phyloP scores from a whole-genome alignment of 768 basidiomycete species.

The Lactarius psammicola region DNA sequence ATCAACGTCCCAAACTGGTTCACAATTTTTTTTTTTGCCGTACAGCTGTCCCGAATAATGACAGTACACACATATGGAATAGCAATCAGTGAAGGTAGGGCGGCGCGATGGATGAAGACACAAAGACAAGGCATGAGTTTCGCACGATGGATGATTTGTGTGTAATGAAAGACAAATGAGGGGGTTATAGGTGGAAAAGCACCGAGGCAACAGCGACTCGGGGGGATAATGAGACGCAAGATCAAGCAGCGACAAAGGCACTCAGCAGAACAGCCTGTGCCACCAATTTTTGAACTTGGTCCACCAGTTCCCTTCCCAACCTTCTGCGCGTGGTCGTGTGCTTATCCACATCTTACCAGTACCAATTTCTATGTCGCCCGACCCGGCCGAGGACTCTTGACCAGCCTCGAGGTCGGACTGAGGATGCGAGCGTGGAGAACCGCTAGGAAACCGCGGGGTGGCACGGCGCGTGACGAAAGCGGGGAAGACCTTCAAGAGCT shows the following conservation, averaged over 20 bases:
- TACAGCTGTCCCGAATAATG: slow-evolving; percentile 27
- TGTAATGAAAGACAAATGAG: slow-evolving; percentile 10
- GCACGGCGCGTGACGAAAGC: slow-evolving; percentile 66
- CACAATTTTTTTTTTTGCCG: slow-evolving; percentile 14
- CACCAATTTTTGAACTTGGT: slow-evolving; percentile 76
- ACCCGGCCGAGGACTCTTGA: slow-evolving; percentile 52
- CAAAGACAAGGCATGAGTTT: slow-evolving; percentile 11
- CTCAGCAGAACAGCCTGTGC: slow-evolving; percentile 71
- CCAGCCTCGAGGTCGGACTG: slow-evolving; percentile 68
- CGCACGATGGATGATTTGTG: slow-evolving; percentile 16
- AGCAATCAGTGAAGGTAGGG: slow-evolving; percentile 17
- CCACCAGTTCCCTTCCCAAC: slow-evolving; percentile 81
- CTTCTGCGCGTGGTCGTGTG: slow-evolving; percentile 52
- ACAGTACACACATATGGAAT: slow-evolving; percentile 32
- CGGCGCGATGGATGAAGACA: slow-evolving; percentile 12
- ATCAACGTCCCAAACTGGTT: slow-evolving; percentile 9
- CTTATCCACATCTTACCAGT: slow-evolving; percentile 87
- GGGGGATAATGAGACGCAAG: slow-evolving; percentile 10
- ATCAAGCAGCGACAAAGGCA: slow-evolving; percentile 1
- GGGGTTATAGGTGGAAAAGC: slow-evolving; percentile 2
- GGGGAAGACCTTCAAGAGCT: slow-evolving; percentile 73
- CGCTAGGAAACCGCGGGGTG: slow-evolving; percentile 66
- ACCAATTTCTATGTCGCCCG: slow-evolving; percentile 63
- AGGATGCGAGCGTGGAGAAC: slow-evolving; percentile 36
- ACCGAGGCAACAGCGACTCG: slow-evolving; percentile 4